Base-by-base conservation (phyloP, 768 basidiomycete genomes). In the Lyophyllum atratum region DNA sequence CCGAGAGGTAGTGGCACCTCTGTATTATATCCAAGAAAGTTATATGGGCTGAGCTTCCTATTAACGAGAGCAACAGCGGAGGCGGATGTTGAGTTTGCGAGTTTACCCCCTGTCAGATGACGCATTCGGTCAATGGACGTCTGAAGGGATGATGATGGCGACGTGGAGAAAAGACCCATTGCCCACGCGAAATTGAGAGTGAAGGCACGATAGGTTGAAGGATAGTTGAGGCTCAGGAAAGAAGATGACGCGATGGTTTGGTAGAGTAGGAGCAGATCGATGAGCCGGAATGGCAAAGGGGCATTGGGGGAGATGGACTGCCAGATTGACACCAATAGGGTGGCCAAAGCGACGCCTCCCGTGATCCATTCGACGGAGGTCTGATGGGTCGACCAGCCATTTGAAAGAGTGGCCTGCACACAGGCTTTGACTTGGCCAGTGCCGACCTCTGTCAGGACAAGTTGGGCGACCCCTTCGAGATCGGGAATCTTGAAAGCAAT, bases 401-500 rank as follows among this genome's bases (percentile, higher is more conserved):
- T 99, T 17, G 92, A 88, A 11, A 98, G 76, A 2, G 94, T 95
- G 17, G 94, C 85, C 70, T 95, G 93, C 8, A 99, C 82, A 65
- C 96, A 99, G 0, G 94, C 93, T 52, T 88, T 92, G 59, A 92
- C 78, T 8, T 84, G 69, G 47, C 89, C 87, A 5, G 92, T 90
- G 48, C 76, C 74, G 29, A 85, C 80, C 59, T 92, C 85, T 2
- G 76, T 82, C 39, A 96, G 79, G 5, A 86, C 82, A 52, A 98
- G 74, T 64, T 93, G 90, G 0, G 86, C 94, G 65, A 84, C 94
- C 17, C 91, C 94, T 69, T 98, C 94, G 5, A 98, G 79, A 72
- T 99, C 92, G 4, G 96, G 96, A 34, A 99, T 89, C 40, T 78
- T 74, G 70, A 86, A 99, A 0, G 92, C 93, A 50, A 96, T 91